A percentile compares a stretch with the other conserved stretches of the same genome.
Evolutionary conservation across 1,284 basidiomycete genomes (phyloP).

Genomic region (Cystobasidium sp.): DNA sequence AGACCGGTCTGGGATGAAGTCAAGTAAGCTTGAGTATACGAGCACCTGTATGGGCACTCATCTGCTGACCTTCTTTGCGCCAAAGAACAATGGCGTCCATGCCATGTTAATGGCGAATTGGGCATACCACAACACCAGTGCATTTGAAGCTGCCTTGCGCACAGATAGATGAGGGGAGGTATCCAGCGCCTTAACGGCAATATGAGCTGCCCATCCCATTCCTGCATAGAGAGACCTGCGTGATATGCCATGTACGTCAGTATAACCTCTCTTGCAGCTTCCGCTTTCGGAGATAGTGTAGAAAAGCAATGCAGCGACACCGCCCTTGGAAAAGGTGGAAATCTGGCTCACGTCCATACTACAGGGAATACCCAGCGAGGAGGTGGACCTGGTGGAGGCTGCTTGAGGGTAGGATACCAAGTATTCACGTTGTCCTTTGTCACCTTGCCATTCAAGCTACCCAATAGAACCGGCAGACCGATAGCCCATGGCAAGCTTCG

Average conservation of each 20-base stretch:
- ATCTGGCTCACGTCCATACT: conserved; percentile 31
- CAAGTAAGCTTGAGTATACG: too few species aligned
- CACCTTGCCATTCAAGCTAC: conserved; percentile 37
- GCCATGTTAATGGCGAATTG: conserved; percentile 71
- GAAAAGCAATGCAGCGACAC: background rate
- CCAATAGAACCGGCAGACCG: conserved; percentile 49
- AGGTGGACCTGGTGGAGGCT: conserved; percentile 42
- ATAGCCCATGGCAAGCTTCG: conserved; percentile 44
- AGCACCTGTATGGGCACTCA: background rate
- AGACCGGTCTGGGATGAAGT: too few species aligned
- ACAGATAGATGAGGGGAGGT: conserved; percentile 59
- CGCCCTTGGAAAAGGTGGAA: background rate
- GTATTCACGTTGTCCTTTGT: conserved; percentile 35
- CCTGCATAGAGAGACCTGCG: conserved; percentile 46
- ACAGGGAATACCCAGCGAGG: conserved; percentile 48
- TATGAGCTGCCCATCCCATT: conserved; percentile 68
- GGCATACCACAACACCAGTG: conserved; percentile 70
- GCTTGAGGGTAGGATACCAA: conserved; percentile 28
- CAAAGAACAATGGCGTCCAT: conserved; percentile 77
- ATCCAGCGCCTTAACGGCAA: conserved; percentile 67
- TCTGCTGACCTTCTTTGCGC: conserved; percentile 60
- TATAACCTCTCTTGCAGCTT: too few species aligned
- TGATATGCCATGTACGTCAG: background rate
- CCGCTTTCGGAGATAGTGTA: background rate
- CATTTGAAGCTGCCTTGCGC: conserved; percentile 59